Evolutionary conservation across 345 rosid species (phyloP).

Genomic region (Carallia pectinifolia): DNA sequence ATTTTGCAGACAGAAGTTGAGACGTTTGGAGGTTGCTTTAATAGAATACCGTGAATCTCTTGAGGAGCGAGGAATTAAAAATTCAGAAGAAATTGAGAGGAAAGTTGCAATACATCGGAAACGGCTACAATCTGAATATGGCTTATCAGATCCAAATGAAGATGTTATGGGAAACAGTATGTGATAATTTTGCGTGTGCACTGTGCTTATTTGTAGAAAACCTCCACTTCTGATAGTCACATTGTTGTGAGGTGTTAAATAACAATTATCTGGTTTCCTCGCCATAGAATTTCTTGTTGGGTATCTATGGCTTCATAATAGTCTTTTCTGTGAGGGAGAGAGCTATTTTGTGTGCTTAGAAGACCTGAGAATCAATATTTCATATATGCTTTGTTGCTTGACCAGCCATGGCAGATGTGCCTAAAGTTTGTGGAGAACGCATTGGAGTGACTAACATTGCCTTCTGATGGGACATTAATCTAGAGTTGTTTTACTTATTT

Average conservation of each 20-base stretch:
- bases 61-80: constrained; percentile 82
- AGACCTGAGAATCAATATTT: not conserved
- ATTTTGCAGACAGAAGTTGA: constrained; percentile 69
- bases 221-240: not conserved
- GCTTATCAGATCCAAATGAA: constrained; percentile 45
- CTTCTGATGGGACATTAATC: too few relatives aligned
- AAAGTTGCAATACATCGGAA: constrained; percentile 74
- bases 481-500: too few relatives aligned
- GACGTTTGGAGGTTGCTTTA: constrained; percentile 87
- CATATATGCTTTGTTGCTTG: not conserved
- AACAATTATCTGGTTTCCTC: not conserved
- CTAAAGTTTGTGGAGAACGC: too few relatives aligned
- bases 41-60: constrained; percentile 95
- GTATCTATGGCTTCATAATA: not conserved
- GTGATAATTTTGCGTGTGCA: constrained; percentile 26
- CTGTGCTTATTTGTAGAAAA: too few relatives aligned
- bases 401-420: too few relatives aligned
- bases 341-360: not conserved
- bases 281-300: not conserved
- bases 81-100: constrained; percentile 80
- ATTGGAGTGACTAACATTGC: too few relatives aligned
- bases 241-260: not conserved
- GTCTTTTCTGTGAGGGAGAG: not conserved
- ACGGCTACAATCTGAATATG: constrained; percentile 74
- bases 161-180: constrained; percentile 53